Percentiles rank a stretch among this genome's conserved stretches.
Conservation (phyloP, 2,329 filamentous ascomycete species). For the Fusarium xylarioides region DNA sequence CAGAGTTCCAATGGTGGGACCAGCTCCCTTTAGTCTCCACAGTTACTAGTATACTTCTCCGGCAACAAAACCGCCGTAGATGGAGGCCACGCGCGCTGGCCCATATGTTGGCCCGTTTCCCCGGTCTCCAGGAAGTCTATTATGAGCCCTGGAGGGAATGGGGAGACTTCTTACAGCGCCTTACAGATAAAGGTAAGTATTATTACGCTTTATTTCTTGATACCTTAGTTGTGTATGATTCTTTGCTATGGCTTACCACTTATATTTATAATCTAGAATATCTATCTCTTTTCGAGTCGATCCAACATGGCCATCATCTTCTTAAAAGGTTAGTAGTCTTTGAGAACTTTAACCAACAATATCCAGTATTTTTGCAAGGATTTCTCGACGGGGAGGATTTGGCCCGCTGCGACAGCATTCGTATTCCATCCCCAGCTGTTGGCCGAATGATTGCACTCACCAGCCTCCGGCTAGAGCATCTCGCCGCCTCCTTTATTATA, state of each 20-base stretch:
- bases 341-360: background rate
- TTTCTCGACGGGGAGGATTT: background rate
- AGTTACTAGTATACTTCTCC: conserved; percentile 46
- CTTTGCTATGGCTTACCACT: background rate
- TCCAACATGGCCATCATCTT: background rate
- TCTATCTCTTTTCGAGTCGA: background rate
- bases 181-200: background rate
- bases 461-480: conserved; percentile 42
- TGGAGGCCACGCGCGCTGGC: conserved; percentile 45
- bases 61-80: conserved; percentile 47
- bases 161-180: background rate
- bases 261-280: background rate
- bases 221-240: background rate
- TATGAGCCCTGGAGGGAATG: conserved; percentile 52
- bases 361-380: background rate
- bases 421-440: background rate
- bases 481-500: conserved; percentile 43
- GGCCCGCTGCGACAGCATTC: background rate
- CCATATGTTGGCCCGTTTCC: conserved; percentile 47
- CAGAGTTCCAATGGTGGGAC: conserved; percentile 45
- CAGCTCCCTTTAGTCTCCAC: conserved; percentile 45
- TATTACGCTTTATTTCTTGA: background rate
- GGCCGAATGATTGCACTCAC: conserved; percentile 42
- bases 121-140: conserved; percentile 47
- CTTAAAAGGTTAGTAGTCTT: background rate